Conservation (phyloP, 1,284 basidiomycete species). For the Malassezia brasiliensis region DNA sequence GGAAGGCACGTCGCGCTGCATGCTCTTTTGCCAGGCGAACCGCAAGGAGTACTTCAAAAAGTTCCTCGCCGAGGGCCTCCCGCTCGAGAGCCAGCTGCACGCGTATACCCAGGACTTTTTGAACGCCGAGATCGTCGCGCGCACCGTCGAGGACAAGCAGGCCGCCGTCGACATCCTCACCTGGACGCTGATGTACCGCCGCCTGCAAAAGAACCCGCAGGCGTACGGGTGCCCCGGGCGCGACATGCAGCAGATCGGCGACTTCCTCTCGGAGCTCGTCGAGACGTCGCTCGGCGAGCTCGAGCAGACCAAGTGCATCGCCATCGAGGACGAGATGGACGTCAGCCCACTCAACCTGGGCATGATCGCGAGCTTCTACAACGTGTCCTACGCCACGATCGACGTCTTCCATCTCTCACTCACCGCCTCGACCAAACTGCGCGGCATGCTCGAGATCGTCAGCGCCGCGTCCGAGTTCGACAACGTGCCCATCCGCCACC, state of each 20-base stretch:
- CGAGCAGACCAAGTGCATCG: slow-evolving; percentile 85
- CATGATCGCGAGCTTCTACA: slow-evolving; percentile 55
- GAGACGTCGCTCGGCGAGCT: slow-evolving; percentile 85
- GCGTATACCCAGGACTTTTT: slow-evolving; percentile 78
- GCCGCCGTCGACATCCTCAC: slow-evolving; percentile 64
- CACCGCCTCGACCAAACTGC: slow-evolving; percentile 93
- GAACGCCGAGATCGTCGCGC: slow-evolving; percentile 93
- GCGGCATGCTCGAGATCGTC: slow-evolving; percentile 89
- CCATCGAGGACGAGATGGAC: slow-evolving; percentile 60
- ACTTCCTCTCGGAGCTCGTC: slow-evolving; percentile 73
- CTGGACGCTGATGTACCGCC: slow-evolving; percentile 91
- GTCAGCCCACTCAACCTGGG: slow-evolving; percentile 50
- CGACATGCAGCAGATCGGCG: slow-evolving; percentile 40
- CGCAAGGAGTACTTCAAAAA: slow-evolving; percentile 96
- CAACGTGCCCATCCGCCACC: slow-evolving; percentile 76
- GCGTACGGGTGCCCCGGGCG: slow-evolving; percentile 44
- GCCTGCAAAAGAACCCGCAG: slow-evolving; percentile 75
- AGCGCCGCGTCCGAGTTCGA: slow-evolving; percentile 95
- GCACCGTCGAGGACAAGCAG: slow-evolving; percentile 70
- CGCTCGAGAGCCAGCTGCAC: slow-evolving; percentile 68
- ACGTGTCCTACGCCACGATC: slow-evolving; percentile 73
- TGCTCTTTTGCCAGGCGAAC: slow-evolving; percentile 93
- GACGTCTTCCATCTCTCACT: slow-evolving; percentile 93
- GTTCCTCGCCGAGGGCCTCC: slow-evolving; percentile 91
- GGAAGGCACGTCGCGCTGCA: slow-evolving; percentile 64